These are phyloP conservation scores for Cercospora berteroae DNA, from an alignment of 2,329 filamentous ascomycete species.

Conservation along the genomic window DNA sequence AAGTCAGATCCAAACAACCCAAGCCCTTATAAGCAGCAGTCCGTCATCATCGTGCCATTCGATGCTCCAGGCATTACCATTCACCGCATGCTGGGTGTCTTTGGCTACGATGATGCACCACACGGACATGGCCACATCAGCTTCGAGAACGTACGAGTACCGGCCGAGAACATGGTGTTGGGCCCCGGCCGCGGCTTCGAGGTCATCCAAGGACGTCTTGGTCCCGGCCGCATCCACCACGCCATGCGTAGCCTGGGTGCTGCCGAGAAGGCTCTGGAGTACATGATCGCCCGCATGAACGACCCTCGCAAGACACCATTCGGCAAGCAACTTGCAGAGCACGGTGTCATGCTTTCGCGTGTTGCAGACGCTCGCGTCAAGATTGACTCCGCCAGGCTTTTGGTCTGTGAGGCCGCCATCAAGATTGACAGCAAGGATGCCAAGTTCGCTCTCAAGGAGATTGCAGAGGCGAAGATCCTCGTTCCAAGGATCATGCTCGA, in stretches of 20 bases:
- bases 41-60: constrained; percentile 84
- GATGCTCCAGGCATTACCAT: constrained; percentile 81
- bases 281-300: constrained; percentile 92
- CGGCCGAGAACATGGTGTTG: constrained; percentile 78
- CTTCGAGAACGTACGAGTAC: constrained; percentile 88
- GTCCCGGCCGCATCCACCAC: constrained; percentile 95
- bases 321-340: constrained; percentile 78
- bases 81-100: constrained; percentile 88
- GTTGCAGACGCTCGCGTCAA: constrained; percentile 89
- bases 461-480: constrained; percentile 91
- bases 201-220: constrained; percentile 95
- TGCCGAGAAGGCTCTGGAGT: constrained; percentile 86
- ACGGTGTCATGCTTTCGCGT: constrained; percentile 94
- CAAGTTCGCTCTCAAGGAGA: constrained; percentile 87
- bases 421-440: constrained; percentile 88
- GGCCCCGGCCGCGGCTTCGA: constrained; percentile 94
- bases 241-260: constrained; percentile 93
- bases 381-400: constrained; percentile 84
- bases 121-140: constrained; percentile 93
- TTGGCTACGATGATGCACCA: constrained; percentile 95
- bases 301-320: constrained; percentile 89
- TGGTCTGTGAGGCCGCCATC: constrained; percentile 91
- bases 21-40: constrained; percentile 85
- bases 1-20: constrained; percentile 76
- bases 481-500: constrained; percentile 77